Evolutionary conservation across 192 early-diverging fungal genomes (phyloP).

Genomic region (Coemansia sp.): DNA sequence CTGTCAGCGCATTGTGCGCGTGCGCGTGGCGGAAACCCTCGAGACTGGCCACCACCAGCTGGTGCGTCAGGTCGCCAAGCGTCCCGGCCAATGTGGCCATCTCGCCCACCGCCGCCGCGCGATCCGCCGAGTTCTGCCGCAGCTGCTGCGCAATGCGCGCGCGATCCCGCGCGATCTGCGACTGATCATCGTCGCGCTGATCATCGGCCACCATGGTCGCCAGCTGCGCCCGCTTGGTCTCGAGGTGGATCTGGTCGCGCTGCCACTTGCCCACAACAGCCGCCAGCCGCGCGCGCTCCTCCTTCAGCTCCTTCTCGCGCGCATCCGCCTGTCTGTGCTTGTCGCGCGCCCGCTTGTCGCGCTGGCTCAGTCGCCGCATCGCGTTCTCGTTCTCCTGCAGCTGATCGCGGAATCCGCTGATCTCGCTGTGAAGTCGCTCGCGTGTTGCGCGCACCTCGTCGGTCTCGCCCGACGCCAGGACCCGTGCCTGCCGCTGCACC

Average conservation of each 20-base stretch:
- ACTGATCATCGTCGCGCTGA: conserved; percentile 10
- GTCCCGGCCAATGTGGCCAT: neutral
- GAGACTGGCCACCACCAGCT: conserved; percentile 12
- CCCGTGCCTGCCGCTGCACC: conserved; percentile 12
- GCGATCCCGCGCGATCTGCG: conserved; percentile 9
- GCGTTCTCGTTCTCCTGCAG: conserved; percentile 28
- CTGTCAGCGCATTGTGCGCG: conserved; percentile 12
- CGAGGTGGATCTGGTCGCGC: conserved; percentile 24
- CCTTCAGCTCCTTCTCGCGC: conserved; percentile 32
- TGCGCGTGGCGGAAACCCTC: conserved; percentile 13
- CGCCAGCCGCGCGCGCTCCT: conserved; percentile 12
- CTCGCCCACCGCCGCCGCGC: conserved; percentile 17
- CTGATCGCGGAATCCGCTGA: conserved; percentile 26
- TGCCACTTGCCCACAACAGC: conserved; percentile 20
- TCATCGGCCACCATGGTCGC: conserved; percentile 20
- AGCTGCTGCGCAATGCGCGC: conserved; percentile 11
- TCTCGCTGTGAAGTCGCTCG: conserved; percentile 19
- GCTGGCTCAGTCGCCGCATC: conserved; percentile 26
- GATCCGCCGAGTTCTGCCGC: conserved; percentile 18
- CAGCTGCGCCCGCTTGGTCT: conserved; percentile 33
- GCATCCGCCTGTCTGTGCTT: conserved; percentile 25
- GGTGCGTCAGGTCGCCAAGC: conserved; percentile 13
- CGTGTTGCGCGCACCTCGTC: conserved; percentile 38
- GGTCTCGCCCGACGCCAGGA: conserved; percentile 39
- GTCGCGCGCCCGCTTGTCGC: conserved; percentile 34